Conservation (phyloP, 192 early-diverging fungal genomes). For the Gonapodya sp. region DNA sequence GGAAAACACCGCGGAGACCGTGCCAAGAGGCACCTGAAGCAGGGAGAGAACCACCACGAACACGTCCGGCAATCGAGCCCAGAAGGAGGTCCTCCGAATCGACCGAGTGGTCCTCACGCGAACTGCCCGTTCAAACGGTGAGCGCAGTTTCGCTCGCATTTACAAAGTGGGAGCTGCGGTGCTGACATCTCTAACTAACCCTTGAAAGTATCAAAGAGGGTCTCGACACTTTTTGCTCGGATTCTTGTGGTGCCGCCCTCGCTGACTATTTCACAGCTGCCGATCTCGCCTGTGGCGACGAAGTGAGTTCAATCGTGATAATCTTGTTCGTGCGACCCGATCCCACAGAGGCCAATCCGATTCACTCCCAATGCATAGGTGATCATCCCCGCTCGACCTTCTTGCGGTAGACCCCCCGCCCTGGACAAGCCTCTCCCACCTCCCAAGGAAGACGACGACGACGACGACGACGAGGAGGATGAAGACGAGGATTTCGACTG, state of each 20-base stretch:
- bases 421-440: neutral
- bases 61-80: neutral
- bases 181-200: neutral
- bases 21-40: too few relatives aligned
- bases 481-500: neutral
- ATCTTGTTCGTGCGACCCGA: too few relatives aligned
- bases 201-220: neutral
- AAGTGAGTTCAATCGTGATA: too few relatives aligned
- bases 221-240: neutral
- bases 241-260: neutral
- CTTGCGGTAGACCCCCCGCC: too few relatives aligned
- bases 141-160: neutral
- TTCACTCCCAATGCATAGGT: too few relatives aligned
- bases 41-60: too few relatives aligned
- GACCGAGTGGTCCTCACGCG: neutral
- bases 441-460: neutral
- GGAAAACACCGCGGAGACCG: too few relatives aligned
- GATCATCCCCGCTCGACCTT: too few relatives aligned
- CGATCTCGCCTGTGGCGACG: neutral
- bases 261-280: neutral
- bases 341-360: too few relatives aligned
- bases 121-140: neutral
- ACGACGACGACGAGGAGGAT: neutral
- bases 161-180: too few relatives aligned
- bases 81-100: neutral